Base-by-base conservation (phyloP, 1,284 basidiomycete species). In the Ustilago tritici region DNA sequence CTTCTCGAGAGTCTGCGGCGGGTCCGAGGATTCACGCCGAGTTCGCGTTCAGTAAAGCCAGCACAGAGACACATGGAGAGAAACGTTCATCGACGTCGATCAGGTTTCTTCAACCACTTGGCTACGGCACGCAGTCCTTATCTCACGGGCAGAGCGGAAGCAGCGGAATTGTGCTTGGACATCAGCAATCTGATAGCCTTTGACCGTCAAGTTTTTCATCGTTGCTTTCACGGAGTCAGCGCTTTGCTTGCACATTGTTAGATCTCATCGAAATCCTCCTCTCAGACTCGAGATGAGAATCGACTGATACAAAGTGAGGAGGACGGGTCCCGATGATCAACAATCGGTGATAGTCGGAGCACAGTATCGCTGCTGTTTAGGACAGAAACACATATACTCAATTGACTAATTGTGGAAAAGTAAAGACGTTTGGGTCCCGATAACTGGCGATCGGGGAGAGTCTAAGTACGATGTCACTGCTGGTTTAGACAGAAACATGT, bases 21-120 rank as follows among this genome's bases (percentile, higher is more conserved):
- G 61, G 61, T 63, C 61, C 61, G 53, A 46, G 61, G 14, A 63
- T 56, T 63, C 54, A 56, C 43, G 43, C 61, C 58, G 56, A 59
- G 57, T 15, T n/a, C 50, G 50, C 50, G 31, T 53, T 19, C 9
- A 17, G 28, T 55, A 55, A 55, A 55, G 53, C 53, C 53, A 3
- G 23, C 23, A 28, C 23, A 28, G 23, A 28, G 8, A 55, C 7
- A 55, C 32, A 41, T 12, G 17, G 14, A 41, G 46, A 49, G 19
- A 23, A 15, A 8, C 15, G 14, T 23, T 49, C 1, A 9, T 55
- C 53, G 35, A 55, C 32, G 19, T 56, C 54, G 54, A 56, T 43
- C 54, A 4, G 35, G 11, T 36, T 15, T 12, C 8, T 32, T 17
- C 14, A 53, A 31, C 32, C 23, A 28, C 23, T 28, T 28, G 23